These are phyloP conservation scores for Aspergillus fischeri DNA, from an alignment of 2,329 filamentous ascomycete genomes.

Conservation along the genomic window DNA sequence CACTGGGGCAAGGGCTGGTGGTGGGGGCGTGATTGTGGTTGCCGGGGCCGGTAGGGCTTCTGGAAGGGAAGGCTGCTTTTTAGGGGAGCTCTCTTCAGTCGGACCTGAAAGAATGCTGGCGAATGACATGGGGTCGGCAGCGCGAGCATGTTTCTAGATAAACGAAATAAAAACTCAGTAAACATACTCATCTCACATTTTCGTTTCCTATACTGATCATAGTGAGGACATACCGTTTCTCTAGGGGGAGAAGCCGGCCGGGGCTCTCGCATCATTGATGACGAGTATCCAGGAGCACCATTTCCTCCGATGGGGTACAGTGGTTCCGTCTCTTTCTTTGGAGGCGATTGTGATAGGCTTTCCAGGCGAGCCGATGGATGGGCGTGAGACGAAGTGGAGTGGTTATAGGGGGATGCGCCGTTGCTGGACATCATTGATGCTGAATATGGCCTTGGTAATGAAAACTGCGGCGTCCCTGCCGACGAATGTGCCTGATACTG, in stretches of 20 bases:
- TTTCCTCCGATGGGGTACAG: constrained; percentile 29
- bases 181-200: not conserved
- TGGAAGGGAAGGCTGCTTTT: constrained; percentile 46
- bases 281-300: constrained; percentile 25
- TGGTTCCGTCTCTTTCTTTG: constrained; percentile 36
- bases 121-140: constrained; percentile 89
- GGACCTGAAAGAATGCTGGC: constrained; percentile 86
- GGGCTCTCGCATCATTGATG: constrained; percentile 29
- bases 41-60: constrained; percentile 11
- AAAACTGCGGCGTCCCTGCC: constrained; percentile 27
- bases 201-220: constrained; percentile 13
- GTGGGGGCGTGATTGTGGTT: not conserved
- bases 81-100: constrained; percentile 54
- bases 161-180: not conserved
- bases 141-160: constrained; percentile 64
- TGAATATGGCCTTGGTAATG: constrained; percentile 34
- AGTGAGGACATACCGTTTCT: constrained; percentile 35
- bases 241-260: constrained; percentile 35
- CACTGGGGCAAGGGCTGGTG: constrained; percentile 13
- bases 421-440: constrained; percentile 32
- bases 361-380: constrained; percentile 38
- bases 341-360: constrained; percentile 39
- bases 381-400: constrained; percentile 36
- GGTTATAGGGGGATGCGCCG: constrained; percentile 35
- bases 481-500: constrained; percentile 34